Conservation (phyloP, 202 grass and related monocot species). For the Digitaria exilis region DNA sequence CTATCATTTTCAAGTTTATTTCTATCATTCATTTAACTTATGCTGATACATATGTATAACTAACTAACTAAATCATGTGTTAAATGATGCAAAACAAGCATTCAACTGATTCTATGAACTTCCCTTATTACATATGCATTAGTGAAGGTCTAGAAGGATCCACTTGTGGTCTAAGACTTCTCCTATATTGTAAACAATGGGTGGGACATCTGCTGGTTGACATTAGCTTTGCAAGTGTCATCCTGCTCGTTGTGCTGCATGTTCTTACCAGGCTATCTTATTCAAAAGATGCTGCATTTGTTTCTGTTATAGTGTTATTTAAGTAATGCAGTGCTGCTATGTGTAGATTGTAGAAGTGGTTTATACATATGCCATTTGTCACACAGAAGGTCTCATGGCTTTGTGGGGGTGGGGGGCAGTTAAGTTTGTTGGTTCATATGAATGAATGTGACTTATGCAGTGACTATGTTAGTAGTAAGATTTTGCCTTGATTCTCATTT, state of each 20-base stretch:
- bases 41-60: background rate
- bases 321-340: background rate
- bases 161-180: background rate
- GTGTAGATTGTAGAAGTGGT: background rate
- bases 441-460: background rate
- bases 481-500: background rate
- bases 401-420: no score
- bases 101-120: background rate
- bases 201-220: background rate
- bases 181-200: background rate
- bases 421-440: background rate
- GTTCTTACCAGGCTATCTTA: constrained; percentile 14
- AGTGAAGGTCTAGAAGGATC: background rate
- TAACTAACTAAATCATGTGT: constrained; percentile 3
- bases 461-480: background rate
- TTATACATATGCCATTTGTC: background rate
- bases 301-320: no score
- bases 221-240: background rate
- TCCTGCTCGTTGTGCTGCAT: background rate
- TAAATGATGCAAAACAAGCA: constrained; percentile 1
- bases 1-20: constrained; percentile 12
- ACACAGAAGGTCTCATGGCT: no score
- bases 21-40: constrained; percentile 4
- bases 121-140: background rate
- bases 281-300: constrained; percentile 1